These are phyloP conservation scores for Fusarium sp. DNA, from an alignment of 2,329 filamentous ascomycete genomes.

Conservation along the genomic window DNA sequence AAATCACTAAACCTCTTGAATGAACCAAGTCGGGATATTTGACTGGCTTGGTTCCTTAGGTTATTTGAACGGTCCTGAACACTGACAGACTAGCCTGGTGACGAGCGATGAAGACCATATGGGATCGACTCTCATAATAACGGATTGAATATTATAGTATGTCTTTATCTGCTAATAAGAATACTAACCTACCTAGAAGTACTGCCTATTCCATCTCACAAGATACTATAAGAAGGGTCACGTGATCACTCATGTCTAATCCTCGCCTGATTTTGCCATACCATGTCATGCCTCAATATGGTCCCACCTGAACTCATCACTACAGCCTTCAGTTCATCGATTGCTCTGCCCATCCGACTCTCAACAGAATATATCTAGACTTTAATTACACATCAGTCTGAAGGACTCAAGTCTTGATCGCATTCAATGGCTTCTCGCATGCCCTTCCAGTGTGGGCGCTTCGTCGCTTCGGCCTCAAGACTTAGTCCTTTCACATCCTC, in stretches of 20 bases:
- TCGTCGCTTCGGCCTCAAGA: constrained; percentile 39
- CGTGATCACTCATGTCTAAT: constrained; percentile 12
- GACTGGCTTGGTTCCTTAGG: background rate
- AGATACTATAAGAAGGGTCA: background rate
- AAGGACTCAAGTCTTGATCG: background rate
- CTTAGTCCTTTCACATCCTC: constrained; percentile 24
- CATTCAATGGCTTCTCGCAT: constrained; percentile 47
- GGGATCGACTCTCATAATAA: background rate
- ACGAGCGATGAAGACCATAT: background rate
- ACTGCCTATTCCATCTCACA: background rate
- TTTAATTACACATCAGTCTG: background rate
- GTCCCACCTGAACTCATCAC: background rate
- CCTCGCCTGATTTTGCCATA: constrained; percentile 18
- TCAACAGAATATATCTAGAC: background rate
- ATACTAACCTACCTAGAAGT: background rate
- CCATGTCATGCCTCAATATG: constrained; percentile 1
- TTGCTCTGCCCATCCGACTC: background rate
- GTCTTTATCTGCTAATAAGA: background rate
- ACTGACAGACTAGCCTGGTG: background rate
- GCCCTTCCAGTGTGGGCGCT: constrained; percentile 39
- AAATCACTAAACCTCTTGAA: background rate
- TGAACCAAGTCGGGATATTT: background rate
- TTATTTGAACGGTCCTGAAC: background rate
- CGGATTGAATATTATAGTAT: background rate
- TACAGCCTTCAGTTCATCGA: background rate